These are phyloP conservation scores for Ceratocystis diversiconidia DNA, from an alignment of 2,329 filamentous ascomycete species.

Conservation along the genomic window DNA sequence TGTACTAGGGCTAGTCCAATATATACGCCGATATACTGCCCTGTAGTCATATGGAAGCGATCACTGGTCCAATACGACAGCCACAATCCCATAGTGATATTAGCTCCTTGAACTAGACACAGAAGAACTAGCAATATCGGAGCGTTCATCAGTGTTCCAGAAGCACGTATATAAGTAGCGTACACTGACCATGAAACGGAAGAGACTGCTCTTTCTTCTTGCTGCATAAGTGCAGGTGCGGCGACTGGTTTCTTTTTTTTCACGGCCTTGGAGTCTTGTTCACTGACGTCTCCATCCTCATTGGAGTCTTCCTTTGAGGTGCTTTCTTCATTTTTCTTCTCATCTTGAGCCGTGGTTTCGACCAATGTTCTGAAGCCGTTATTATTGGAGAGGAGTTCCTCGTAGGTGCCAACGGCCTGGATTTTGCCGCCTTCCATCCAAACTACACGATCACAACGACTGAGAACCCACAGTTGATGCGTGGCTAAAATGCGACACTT, in stretches of 20 bases:
- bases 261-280: constrained; percentile 28
- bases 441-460: constrained; percentile 78
- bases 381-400: constrained; percentile 69
- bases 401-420: constrained; percentile 74
- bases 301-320: constrained; percentile 32
- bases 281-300: constrained; percentile 31
- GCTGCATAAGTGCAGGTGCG: constrained; percentile 50
- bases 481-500: constrained; percentile 88
- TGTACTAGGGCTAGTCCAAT: constrained; percentile 59
- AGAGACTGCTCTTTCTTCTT: constrained; percentile 53
- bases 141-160: constrained; percentile 55
- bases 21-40: constrained; percentile 57
- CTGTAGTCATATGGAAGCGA: constrained; percentile 52
- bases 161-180: constrained; percentile 59
- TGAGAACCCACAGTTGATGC: constrained; percentile 87
- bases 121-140: constrained; percentile 50
- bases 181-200: constrained; percentile 74
- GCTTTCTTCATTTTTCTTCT: constrained; percentile 38
- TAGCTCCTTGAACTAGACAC: constrained; percentile 62
- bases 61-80: constrained; percentile 85
- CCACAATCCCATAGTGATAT: constrained; percentile 82
- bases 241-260: constrained; percentile 36
- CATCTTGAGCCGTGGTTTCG: constrained; percentile 66
- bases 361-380: constrained; percentile 69
- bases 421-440: constrained; percentile 83